Percentiles rank a stretch among this genome's conserved stretches.
Evolutionary conservation across 2,329 filamentous ascomycete genomes (phyloP).

Genomic region (Penicillium sp.): DNA sequence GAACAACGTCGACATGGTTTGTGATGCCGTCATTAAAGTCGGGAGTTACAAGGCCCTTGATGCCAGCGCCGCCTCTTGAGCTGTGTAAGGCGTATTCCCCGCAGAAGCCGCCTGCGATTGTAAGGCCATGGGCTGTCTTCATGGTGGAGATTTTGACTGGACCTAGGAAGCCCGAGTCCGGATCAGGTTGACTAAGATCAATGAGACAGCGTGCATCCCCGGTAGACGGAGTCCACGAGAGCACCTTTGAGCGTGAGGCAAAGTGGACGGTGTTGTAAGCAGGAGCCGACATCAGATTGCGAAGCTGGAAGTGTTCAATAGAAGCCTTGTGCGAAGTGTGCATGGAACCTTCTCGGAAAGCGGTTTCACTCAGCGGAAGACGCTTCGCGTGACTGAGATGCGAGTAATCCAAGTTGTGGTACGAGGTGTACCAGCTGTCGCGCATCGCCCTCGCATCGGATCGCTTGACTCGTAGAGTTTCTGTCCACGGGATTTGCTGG

Average conservation of each 20-base stretch:
- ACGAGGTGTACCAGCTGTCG: constrained; percentile 44
- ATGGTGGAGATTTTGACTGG: constrained; percentile 56
- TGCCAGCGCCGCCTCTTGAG: constrained; percentile 48
- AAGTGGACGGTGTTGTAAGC: constrained; percentile 60
- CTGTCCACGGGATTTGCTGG: constrained; percentile 45
- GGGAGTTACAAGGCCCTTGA: constrained; percentile 38
- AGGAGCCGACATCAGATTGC: constrained; percentile 57
- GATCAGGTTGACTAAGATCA: constrained; percentile 48
- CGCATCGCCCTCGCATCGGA: constrained; percentile 40
- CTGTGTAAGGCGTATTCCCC: constrained; percentile 58
- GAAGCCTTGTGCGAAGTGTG: constrained; percentile 51
- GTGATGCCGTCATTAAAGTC: constrained; percentile 54
- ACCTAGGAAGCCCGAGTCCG: constrained; percentile 37
- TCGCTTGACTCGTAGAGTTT: constrained; percentile 37
- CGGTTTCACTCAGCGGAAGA: constrained; percentile 45
- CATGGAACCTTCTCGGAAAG: constrained; percentile 52
- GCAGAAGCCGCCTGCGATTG: constrained; percentile 58
- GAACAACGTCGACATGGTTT: constrained; percentile 59
- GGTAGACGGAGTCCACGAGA: constrained; percentile 52
- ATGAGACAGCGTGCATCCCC: constrained; percentile 46
- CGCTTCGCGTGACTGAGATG: constrained; percentile 25
- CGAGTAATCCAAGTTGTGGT: constrained; percentile 40
- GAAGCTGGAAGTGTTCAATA: constrained; percentile 61
- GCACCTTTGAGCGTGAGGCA: constrained; percentile 49
- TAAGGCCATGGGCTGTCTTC: constrained; percentile 50